Conservation (phyloP, 148 eudicot species). For the Fagopyrum tataricum region DNA sequence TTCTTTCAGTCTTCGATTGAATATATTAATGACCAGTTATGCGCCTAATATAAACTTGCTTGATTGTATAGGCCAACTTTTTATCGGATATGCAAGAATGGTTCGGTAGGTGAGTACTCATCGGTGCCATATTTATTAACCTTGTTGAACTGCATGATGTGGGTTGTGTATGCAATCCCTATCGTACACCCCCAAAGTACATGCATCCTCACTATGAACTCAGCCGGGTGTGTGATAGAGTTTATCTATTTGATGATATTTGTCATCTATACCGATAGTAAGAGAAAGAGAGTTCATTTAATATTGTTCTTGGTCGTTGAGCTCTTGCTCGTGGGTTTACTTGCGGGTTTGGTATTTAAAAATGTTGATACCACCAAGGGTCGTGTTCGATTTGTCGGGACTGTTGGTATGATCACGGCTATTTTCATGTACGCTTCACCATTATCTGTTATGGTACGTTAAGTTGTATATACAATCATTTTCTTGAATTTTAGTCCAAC, state of each 20-base stretch:
- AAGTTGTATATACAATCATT: background rate
- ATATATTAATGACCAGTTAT: no score
- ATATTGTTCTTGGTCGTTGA: background rate
- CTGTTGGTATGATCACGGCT: conserved; percentile 7
- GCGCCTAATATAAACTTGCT: no score
- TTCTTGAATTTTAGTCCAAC: no score
- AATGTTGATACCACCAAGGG: background rate
- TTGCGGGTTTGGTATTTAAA: background rate
- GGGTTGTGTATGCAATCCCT: conserved; percentile 7
- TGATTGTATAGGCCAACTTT: conserved; percentile 11
- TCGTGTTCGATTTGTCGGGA: background rate
- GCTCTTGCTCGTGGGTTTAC: background rate
- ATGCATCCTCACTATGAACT: conserved; percentile 2
- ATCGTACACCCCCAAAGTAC: conserved; percentile 1
- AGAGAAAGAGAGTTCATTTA: conserved; percentile 8
- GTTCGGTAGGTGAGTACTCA: conserved; percentile 12
- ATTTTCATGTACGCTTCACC: conserved; percentile 13
- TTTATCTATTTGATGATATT: background rate
- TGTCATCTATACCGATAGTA: background rate
- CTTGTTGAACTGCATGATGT: conserved; percentile 1
- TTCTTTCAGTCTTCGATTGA: no score
- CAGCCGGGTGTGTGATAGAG: conserved; percentile 4
- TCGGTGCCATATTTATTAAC: conserved; percentile 3
- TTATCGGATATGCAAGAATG: conserved; percentile 2
- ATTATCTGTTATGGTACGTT: conserved; percentile 11